Evolutionary conservation across 176 grass and related monocot species (phyloP).

Genomic region (Raddia distichophylla): DNA sequence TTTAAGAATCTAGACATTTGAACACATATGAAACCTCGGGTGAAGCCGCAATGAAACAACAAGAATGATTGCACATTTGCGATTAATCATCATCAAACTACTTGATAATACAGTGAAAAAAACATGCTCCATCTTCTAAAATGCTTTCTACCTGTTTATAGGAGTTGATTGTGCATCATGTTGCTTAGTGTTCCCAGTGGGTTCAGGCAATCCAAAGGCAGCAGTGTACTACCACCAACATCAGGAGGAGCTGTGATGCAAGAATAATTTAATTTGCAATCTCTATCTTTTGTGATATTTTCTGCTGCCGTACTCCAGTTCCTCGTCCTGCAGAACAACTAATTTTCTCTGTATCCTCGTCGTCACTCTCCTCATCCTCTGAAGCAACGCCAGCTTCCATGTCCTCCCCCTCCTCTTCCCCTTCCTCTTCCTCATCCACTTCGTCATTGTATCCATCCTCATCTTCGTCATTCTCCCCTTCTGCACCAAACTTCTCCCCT

Average conservation of each 20-base stretch:
- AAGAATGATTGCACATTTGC: conserved; percentile 15
- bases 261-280: background rate
- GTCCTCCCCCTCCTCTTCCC: conserved; percentile 42
- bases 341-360: conserved; percentile 42
- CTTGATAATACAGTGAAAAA: conserved; percentile 1
- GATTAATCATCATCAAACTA: conserved; percentile 15
- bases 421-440: conserved; percentile 47
- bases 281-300: conserved; percentile 20
- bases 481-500: conserved; percentile 32
- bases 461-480: conserved; percentile 38
- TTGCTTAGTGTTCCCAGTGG: background rate
- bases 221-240: background rate
- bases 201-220: conserved; percentile 1
- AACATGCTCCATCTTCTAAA: conserved; percentile 31
- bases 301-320: background rate
- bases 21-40: background rate
- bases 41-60: conserved; percentile 6
- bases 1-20: background rate
- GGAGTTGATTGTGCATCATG: conserved; percentile 25
- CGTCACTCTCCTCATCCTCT: conserved; percentile 57
- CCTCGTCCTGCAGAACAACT: conserved; percentile 19
- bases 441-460: conserved; percentile 47
- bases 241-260: background rate
- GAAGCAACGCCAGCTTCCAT: conserved; percentile 45
- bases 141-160: conserved; percentile 32